Evolutionary conservation across 441 rosid genomes (phyloP), one percentile per base, ranked within the genome.

Genomic region (Erodium chrysanthum): DNA sequence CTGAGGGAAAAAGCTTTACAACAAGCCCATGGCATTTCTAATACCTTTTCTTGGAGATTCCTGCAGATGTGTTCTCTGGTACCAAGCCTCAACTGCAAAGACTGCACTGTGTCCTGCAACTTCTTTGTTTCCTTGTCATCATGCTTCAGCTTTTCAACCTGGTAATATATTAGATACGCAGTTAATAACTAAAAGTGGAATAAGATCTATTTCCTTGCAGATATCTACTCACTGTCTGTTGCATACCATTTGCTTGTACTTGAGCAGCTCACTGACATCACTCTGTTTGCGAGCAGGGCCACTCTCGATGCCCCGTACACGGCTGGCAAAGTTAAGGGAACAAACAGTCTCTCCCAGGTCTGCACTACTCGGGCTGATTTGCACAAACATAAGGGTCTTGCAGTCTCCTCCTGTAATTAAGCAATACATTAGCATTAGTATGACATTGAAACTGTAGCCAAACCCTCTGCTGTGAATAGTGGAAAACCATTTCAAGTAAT

Each of bases 311-410:
- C 98, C 98, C 80, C 85, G 84, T 29, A 87, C 95, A 80, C 98
- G 83, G 76, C 96, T 90, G 56, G 96, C 98, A 78, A 93, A 93
- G 80, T 90, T 93, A 50, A 93, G 82, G 2, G 97, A 93, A 84
- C 97, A 90, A 54, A 93, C 69, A n/a, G 96, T 93, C 78, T 93
- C 98, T 3, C 86, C 80, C 29, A 79, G 74, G 77, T 93, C 98
- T 62, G 82, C 84, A 73, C 87, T 95, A 25, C 79, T 83, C 25
- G 98, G 98, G 83, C 98, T 93, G 73, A 93, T 84, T 74, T 93
- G 98, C 62, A 93, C 89, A 74, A 93, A 88, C 98, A 93, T 93
- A 66, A 93, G 92, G 4, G 96, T 86, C 79, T 93, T 93, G 11
- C 94, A 88, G 79, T 90, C 95, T 77, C 97, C 97, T 71, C 98